A percentile compares a stretch with the other conserved stretches of the same genome.
These are phyloP conservation scores for Cornus controversa DNA, from an alignment of 148 eudicot species.

Conservation along the genomic window DNA sequence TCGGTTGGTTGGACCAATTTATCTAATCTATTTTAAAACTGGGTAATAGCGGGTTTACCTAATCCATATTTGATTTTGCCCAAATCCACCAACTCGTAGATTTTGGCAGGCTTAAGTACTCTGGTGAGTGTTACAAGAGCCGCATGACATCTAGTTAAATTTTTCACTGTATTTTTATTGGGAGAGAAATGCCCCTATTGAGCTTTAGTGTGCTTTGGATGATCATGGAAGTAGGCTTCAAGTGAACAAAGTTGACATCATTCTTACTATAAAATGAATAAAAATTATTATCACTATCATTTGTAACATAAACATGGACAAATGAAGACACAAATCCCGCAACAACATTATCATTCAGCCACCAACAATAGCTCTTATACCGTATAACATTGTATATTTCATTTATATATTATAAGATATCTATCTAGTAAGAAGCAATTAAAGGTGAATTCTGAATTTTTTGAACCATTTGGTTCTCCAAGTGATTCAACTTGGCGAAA, in stretches of 20 bases:
- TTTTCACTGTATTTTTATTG: too few relatives aligned
- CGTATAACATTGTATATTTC: background rate
- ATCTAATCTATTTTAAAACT: too few relatives aligned
- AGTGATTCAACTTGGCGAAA: slow-evolving; percentile 60
- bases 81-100: too few relatives aligned
- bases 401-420: background rate
- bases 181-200: too few relatives aligned
- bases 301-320: background rate
- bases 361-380: background rate
- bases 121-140: too few relatives aligned
- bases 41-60: too few relatives aligned
- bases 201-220: too few relatives aligned
- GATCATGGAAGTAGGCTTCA: background rate
- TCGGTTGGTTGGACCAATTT: too few relatives aligned
- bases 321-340: background rate
- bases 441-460: background rate
- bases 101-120: too few relatives aligned
- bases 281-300: background rate
- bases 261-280: background rate
- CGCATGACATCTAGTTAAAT: too few relatives aligned
- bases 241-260: background rate
- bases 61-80: too few relatives aligned
- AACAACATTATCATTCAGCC: background rate
- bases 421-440: slow-evolving; percentile 22
- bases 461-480: slow-evolving; percentile 13